phyloP scores from a whole-genome alignment of 371 early-diverging fungal genomes.

The Basidiobolus meristosporus region DNA sequence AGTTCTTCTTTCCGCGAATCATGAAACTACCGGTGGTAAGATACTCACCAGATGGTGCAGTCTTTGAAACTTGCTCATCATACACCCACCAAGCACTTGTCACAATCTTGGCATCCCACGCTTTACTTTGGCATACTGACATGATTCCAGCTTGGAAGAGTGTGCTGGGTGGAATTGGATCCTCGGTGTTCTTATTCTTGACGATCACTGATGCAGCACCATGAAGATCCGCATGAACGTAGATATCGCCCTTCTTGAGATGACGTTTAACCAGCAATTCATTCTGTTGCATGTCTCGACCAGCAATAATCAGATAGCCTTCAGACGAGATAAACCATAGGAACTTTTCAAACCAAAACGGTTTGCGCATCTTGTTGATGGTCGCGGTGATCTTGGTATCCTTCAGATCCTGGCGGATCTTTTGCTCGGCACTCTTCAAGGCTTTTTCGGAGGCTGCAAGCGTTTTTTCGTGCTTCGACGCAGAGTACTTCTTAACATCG shows the following conservation, averaged over 20 bases:
- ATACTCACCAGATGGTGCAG: conserved; percentile 94
- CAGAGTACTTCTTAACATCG: conserved; percentile 59
- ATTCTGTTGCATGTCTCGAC: conserved; percentile 93
- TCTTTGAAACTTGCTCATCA: conserved; percentile 84
- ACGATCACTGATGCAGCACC: conserved; percentile 90
- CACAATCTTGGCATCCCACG: conserved; percentile 96
- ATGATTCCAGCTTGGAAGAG: conserved; percentile 91
- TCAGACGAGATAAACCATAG: conserved; percentile 95
- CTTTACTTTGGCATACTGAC: conserved; percentile 89
- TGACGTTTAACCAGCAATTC: conserved; percentile 89
- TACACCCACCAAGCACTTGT: conserved; percentile 95
- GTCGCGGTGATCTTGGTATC: conserved; percentile 47
- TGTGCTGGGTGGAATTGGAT: conserved; percentile 72
- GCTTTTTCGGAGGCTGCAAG: conserved; percentile 65
- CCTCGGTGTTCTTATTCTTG: conserved; percentile 57
- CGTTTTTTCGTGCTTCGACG: conserved; percentile 79
- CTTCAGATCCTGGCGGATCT: conserved; percentile 64
- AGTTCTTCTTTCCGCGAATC: conserved; percentile 95
- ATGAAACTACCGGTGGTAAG: conserved; percentile 91
- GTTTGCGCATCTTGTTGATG: conserved; percentile 74
- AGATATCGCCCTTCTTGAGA: conserved; percentile 63
- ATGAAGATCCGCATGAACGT: conserved; percentile 93
- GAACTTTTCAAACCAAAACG: conserved; percentile 99
- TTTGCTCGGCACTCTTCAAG: conserved; percentile 73
- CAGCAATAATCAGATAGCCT: conserved; percentile 88